phyloP scores from a whole-genome alignment of 306 rosid species.

The Echinosophora koreensis region DNA sequence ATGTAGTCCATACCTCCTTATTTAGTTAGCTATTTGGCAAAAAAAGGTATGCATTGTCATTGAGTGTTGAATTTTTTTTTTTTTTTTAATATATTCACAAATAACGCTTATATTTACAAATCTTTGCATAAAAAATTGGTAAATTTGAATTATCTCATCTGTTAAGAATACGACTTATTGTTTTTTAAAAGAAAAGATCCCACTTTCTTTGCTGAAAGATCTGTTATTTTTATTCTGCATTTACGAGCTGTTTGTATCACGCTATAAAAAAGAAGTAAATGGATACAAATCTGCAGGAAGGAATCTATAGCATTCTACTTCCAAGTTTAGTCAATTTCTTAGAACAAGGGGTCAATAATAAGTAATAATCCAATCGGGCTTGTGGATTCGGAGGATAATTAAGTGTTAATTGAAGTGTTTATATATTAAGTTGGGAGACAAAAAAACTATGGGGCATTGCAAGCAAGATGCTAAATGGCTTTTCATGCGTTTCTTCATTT shows the following conservation, averaged over 20 bases:
- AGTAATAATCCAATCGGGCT: neutral
- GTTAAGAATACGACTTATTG: neutral
- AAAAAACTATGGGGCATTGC: conserved; percentile 30
- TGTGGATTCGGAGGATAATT: too few relatives aligned
- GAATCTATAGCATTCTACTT: conserved; percentile 46
- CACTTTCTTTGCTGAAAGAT: neutral
- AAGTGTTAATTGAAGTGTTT: too few relatives aligned
- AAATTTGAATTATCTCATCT: neutral
- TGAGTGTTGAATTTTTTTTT: neutral
- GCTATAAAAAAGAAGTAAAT: neutral
- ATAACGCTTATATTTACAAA: neutral
- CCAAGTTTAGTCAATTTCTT: neutral
- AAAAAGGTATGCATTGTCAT: neutral
- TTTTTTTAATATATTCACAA: too few relatives aligned
- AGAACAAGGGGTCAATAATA: too few relatives aligned
- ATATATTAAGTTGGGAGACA: conserved; percentile 37
- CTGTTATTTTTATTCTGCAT: neutral
- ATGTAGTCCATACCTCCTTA: too few relatives aligned
- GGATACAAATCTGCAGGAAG: neutral
- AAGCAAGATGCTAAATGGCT: conserved; percentile 44
- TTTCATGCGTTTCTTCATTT: conserved; percentile 35
- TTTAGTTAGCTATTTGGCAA: too few relatives aligned
- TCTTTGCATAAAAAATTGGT: neutral
- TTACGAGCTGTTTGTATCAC: neutral
- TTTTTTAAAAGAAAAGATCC: neutral